Evolutionary conservation across 805 yeast genomes (phyloP).

Genomic region (Nakazawaea peltata): DNA sequence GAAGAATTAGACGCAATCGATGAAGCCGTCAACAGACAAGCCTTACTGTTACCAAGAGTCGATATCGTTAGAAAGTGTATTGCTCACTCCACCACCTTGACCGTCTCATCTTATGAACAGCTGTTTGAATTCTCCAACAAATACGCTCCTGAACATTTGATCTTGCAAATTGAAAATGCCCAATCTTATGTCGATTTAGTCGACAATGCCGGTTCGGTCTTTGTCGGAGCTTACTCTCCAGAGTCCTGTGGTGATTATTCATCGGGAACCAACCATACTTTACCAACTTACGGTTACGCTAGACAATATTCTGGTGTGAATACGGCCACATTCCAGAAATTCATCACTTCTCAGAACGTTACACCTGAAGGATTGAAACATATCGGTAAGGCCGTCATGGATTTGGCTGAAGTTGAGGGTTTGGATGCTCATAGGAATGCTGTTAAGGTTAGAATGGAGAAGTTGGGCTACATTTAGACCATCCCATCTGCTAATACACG

Average conservation of each 20-base stretch:
- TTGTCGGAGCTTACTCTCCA: constrained; percentile 94
- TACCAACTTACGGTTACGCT: constrained; percentile 98
- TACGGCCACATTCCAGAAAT: constrained; percentile 92
- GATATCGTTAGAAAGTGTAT: constrained; percentile 90
- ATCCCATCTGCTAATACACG: too few species aligned
- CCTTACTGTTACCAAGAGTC: constrained; percentile 77
- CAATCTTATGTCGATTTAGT: constrained; percentile 60
- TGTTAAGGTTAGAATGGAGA: constrained; percentile 87
- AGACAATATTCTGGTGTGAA: constrained; percentile 96
- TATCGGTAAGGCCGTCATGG: constrained; percentile 96
- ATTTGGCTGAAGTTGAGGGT: constrained; percentile 93
- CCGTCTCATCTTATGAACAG: constrained; percentile 61
- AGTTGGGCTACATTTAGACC: constrained; percentile 48
- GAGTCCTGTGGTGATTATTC: constrained; percentile 99
- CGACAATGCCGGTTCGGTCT: constrained; percentile 92
- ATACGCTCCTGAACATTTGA: constrained; percentile 98
- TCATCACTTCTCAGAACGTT: constrained; percentile 88
- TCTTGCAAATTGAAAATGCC: constrained; percentile 82
- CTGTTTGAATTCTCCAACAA: constrained; percentile 83
- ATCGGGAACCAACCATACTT: constrained; percentile 95
- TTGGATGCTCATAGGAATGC: constrained; percentile 97
- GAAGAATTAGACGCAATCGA: constrained; percentile 63
- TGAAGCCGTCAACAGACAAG: constrained; percentile 79
- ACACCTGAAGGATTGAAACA: constrained; percentile 75
- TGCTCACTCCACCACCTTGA: constrained; percentile 78